Conservation (phyloP, 192 early-diverging fungal genomes). For the Chytriomyces sp. region DNA sequence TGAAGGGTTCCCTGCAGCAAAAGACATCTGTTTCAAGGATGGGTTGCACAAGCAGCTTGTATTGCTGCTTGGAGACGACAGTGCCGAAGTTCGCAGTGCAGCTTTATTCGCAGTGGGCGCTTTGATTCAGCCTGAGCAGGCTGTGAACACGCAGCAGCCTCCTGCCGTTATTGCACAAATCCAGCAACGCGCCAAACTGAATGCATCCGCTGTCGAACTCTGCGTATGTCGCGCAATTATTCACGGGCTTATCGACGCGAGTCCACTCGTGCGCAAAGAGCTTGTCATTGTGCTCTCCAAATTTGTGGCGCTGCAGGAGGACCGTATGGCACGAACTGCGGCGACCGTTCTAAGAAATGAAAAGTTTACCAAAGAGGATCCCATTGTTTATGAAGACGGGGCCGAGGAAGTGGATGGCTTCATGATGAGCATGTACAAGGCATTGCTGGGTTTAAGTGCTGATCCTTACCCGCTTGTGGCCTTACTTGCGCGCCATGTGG, state of each 20-base stretch:
- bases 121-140: conserved; percentile 71
- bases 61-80: conserved; percentile 65
- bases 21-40: conserved; percentile 62
- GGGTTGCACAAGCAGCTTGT: conserved; percentile 68
- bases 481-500: conserved; percentile 66
- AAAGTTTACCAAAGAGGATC: not conserved
- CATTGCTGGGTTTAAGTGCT: conserved; percentile 76
- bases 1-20: conserved; percentile 76
- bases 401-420: conserved; percentile 20
- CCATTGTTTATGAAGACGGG: not conserved
- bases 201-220: conserved; percentile 63
- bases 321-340: conserved; percentile 71
- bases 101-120: conserved; percentile 81
- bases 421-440: conserved; percentile 75
- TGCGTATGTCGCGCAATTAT: conserved; percentile 73
- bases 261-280: conserved; percentile 89
- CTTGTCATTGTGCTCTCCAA: conserved; percentile 79
- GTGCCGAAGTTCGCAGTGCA: conserved; percentile 83
- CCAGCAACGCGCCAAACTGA: not conserved
- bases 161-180: not conserved
- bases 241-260: conserved; percentile 76
- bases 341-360: conserved; percentile 59
- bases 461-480: conserved; percentile 85
- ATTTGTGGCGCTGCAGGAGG: conserved; percentile 70
- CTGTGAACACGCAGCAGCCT: not conserved